Conservation (phyloP, 2,329 filamentous ascomycete genomes). For the Aspergillus terreus region DNA sequence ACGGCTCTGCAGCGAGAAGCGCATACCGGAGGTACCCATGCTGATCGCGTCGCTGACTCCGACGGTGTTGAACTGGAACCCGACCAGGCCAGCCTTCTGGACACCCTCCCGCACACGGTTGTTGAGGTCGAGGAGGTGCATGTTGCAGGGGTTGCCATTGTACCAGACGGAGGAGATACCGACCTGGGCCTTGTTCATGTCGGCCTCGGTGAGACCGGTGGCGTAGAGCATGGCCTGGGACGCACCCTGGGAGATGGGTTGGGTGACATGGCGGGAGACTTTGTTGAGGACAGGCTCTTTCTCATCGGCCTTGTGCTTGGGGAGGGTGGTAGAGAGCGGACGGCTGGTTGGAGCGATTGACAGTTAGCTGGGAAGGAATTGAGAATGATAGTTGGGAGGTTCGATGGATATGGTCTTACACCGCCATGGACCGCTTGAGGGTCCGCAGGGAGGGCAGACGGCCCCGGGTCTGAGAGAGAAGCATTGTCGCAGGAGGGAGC, state of each 20-base stretch:
- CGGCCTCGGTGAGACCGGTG: conserved; percentile 77
- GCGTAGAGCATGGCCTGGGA: conserved; percentile 99
- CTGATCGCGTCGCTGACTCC: conserved; percentile 96
- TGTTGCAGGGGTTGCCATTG: conserved; percentile 97
- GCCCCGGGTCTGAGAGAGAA: conserved; percentile 27
- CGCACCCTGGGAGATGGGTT: conserved; percentile 96
- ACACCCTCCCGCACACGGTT: conserved; percentile 71
- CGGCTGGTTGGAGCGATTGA: conserved; percentile 21
- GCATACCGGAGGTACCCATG: conserved; percentile 97
- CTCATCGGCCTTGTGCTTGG: conserved; percentile 43
- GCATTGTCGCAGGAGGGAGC: conserved; percentile 17
- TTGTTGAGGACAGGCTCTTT: conserved; percentile 66
- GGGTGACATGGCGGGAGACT: conserved; percentile 79
- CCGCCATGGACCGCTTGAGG: conserved; percentile 12
- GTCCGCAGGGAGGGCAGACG: conserved; percentile 27
- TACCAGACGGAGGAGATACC: conserved; percentile 99
- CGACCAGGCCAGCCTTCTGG: conserved; percentile 72
- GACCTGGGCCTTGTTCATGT: conserved; percentile 95
- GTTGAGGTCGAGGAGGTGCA: conserved; percentile 92
- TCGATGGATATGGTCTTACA: conserved; percentile 1
- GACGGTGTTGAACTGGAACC: conserved; percentile 98
- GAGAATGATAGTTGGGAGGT: background rate
- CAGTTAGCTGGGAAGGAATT: background rate
- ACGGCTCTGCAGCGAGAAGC: conserved; percentile 88
- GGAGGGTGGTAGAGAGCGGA: conserved; percentile 42